Conservation (phyloP, 768 basidiomycete genomes). For the Suillus bovinus region DNA sequence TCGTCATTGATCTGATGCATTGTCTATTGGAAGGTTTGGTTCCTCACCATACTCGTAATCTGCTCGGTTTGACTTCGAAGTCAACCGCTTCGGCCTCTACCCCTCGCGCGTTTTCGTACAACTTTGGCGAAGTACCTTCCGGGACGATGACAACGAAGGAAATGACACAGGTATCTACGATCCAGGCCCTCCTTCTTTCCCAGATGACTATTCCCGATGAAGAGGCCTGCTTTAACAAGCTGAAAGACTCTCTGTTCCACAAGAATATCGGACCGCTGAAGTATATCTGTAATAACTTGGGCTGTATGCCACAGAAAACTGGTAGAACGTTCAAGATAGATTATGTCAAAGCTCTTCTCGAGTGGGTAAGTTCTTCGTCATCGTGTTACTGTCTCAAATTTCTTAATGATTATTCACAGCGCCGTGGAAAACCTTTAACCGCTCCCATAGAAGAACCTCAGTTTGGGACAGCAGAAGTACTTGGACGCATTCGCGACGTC, state of each 20-base stretch:
- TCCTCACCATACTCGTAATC: neutral
- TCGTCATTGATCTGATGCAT: conserved; percentile 24
- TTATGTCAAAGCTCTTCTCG: conserved; percentile 8
- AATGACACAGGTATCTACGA: conserved; percentile 8
- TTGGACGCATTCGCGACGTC: conserved; percentile 6
- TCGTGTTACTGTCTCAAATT: neutral
- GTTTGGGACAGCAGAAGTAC: neutral
- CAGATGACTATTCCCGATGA: neutral
- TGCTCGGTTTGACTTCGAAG: conserved; percentile 7
- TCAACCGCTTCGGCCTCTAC: neutral
- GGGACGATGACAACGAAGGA: neutral
- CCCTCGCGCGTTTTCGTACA: neutral
- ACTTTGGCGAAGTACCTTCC: neutral
- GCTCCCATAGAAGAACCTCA: neutral
- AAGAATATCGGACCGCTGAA: conserved; percentile 11
- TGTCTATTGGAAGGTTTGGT: neutral
- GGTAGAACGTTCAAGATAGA: conserved; percentile 6
- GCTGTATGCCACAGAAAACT: conserved; percentile 4
- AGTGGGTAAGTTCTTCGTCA: conserved; percentile 12
- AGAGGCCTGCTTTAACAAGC: neutral
- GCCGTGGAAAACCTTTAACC: neutral
- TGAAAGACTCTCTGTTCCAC: neutral
- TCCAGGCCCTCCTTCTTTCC: conserved; percentile 6
- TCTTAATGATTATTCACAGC: neutral
- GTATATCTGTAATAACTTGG: neutral